Evolutionary conservation across 441 rosid genomes (phyloP).

Genomic region (Iberis amara): DNA sequence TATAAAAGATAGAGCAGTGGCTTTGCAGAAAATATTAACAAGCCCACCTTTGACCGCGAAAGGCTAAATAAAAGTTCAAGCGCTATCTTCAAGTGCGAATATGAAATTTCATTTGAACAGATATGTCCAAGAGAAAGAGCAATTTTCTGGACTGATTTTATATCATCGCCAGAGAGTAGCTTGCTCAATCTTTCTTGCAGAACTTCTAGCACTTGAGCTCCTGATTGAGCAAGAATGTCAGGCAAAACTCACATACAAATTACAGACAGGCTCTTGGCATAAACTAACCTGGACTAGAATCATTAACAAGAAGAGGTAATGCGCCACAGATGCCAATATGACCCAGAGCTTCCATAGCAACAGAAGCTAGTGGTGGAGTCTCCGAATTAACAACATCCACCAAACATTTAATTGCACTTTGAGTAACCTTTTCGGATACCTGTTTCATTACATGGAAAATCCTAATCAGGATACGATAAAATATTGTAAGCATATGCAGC

Average conservation of each 20-base stretch:
- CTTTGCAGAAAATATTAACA: slow-evolving; percentile 6
- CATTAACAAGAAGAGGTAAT: slow-evolving; percentile 53
- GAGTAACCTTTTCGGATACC: slow-evolving; percentile 60
- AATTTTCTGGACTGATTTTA: slow-evolving; percentile 73
- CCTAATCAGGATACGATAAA: slow-evolving; percentile 13
- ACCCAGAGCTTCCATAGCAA: slow-evolving; percentile 95
- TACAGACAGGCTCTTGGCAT: slow-evolving; percentile 18
- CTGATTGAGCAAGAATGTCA: slow-evolving; percentile 31
- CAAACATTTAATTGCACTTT: slow-evolving; percentile 62
- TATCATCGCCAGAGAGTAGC: slow-evolving; percentile 79
- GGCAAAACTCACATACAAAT: slow-evolving; percentile 21
- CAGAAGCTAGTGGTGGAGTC: slow-evolving; percentile 68
- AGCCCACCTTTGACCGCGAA: slow-evolving; percentile 78
- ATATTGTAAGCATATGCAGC: slow-evolving; percentile 8
- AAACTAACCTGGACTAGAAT: slow-evolving; percentile 62
- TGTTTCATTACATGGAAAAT: slow-evolving; percentile 29
- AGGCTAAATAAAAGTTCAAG: slow-evolving; percentile 81
- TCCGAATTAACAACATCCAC: slow-evolving; percentile 63
- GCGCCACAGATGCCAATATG: slow-evolving; percentile 76
- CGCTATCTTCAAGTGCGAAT: slow-evolving; percentile 56
- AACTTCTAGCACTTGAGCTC: slow-evolving; percentile 55
- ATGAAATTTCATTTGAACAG: slow-evolving; percentile 68
- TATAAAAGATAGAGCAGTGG: slow-evolving; percentile 14
- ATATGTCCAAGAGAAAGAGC: slow-evolving; percentile 84
- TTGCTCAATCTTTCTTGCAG: slow-evolving; percentile 73